Percentiles rank a stretch among this genome's conserved stretches.
These are phyloP conservation scores for Xerophyta viscosa DNA, from an alignment of 106 monocot species.

Conservation along the genomic window DNA sequence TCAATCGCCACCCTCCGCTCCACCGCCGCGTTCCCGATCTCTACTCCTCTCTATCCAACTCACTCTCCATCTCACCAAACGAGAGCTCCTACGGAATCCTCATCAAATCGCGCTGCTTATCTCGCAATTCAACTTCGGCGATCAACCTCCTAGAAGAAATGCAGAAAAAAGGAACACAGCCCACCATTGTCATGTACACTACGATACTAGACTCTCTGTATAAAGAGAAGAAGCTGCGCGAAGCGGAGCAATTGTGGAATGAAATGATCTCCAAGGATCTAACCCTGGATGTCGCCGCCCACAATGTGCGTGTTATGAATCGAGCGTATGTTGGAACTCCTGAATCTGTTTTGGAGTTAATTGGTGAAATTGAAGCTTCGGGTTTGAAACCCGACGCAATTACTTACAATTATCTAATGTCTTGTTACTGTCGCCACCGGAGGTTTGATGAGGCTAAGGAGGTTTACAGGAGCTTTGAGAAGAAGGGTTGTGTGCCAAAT, in stretches of 20 bases:
- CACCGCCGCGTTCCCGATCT: slow-evolving; percentile 37
- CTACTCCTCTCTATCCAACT: slow-evolving; percentile 19
- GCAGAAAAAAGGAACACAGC: slow-evolving; percentile 18
- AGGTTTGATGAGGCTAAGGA: slow-evolving; percentile 36
- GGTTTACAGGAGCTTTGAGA: slow-evolving; percentile 30
- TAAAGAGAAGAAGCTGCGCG: slow-evolving; percentile 26
- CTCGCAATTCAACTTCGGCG: slow-evolving; percentile 17
- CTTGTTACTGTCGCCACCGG: slow-evolving; percentile 38
- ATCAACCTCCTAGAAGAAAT: slow-evolving; percentile 30
- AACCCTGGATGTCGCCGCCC: slow-evolving; percentile 24
- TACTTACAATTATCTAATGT: slow-evolving; percentile 44
- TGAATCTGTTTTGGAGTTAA: slow-evolving; percentile 19
- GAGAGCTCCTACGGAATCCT: slow-evolving; percentile 42
- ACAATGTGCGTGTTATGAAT: slow-evolving; percentile 42
- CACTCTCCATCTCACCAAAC: slow-evolving; percentile 41
- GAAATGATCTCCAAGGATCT: slow-evolving; percentile 36
- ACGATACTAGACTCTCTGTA: slow-evolving; percentile 46
- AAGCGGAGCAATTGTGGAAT: slow-evolving; percentile 48
- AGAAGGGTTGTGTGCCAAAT: slow-evolving; percentile 30
- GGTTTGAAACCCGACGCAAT: slow-evolving; percentile 43
- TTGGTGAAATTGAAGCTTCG: slow-evolving; percentile 31
- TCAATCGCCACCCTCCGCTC: slow-evolving; percentile 18
- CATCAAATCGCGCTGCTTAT: slow-evolving; percentile 42
- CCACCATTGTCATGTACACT: slow-evolving; percentile 38
- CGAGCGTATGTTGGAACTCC: slow-evolving; percentile 19